Base-by-base conservation (phyloP, 192 early-diverging fungal species). In the Spinellus fusiger region DNA sequence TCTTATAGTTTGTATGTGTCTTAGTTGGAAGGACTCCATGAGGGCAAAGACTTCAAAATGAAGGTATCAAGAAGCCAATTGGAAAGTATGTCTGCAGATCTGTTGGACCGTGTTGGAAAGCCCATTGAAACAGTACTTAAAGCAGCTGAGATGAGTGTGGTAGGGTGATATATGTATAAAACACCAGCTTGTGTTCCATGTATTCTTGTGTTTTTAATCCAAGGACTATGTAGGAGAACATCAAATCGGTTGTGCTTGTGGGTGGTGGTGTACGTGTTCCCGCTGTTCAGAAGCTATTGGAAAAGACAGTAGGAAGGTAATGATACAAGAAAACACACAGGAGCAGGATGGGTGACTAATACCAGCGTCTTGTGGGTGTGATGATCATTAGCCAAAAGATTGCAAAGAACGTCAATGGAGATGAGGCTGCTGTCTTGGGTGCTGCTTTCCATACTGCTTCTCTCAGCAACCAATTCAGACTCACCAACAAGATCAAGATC, bases 241-340 rank as follows among this genome's bases (percentile, higher is more conserved):
- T 98, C 20, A 69, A 86, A 63, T 92, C 95, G 10, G 75, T 98
- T n/a, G 87, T 99, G 20, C 77, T 99, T 18, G 93, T 97, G 16
- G 97, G 97, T 61, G 97, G 97, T 22, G 87, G 88, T 64, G 83
- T 90, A 27, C 90, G 97, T 50, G 79, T 93, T 32, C 97, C 97
- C 10, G 73, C 85, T 54, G 84, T 99, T 57, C 93, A 96, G 68
- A 61, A 73, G 33, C 77, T 68, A 31, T 73, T 99, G 50, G 71
- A 73, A 0, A 71, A 82, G 7, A 69, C 82, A 49, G 83, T 93
- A 55, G 92, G 93, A 65, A 77, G 86, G 77, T 78, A 75, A 63
- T n/a, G n/a, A n/a, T n/a, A n/a, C n/a, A 5, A 44, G 18, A 44
- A 44, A 2, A 44, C 3, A 3, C 15, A 44, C 40, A 44, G 13